Evolutionary conservation across 306 rosid species (phyloP).

Genomic region (Trifolium repens): DNA sequence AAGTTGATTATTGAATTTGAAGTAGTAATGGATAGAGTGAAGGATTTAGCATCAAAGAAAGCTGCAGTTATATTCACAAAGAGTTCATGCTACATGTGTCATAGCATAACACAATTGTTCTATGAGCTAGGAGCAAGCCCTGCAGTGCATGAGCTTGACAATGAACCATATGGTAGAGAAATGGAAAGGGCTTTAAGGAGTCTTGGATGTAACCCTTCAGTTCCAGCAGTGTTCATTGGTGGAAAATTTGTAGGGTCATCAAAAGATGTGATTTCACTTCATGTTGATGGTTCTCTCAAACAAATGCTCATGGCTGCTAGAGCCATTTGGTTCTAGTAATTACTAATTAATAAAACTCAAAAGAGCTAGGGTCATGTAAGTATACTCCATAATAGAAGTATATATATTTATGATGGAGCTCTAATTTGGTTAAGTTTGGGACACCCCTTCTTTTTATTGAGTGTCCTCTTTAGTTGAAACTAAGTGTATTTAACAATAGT

Average conservation of each 20-base stretch:
- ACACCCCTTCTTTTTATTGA: conserved; percentile 52
- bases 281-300: conserved; percentile 90
- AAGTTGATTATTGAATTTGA: not conserved
- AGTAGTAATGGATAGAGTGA: conserved; percentile 73
- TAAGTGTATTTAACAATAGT: conserved; percentile 33
- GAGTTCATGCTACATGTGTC: conserved; percentile 97
- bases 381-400: not conserved
- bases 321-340: conserved; percentile 88
- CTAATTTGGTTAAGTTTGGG: conserved; percentile 22
- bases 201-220: conserved; percentile 86
- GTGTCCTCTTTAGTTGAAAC: conserved; percentile 49
- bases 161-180: conserved; percentile 73
- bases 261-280: conserved; percentile 89
- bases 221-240: conserved; percentile 98
- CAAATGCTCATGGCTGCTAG: conserved; percentile 92
- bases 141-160: conserved; percentile 89
- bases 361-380: not conserved
- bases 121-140: conserved; percentile 97
- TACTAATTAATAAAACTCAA: not conserved
- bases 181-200: conserved; percentile 86
- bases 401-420: not conserved
- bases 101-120: conserved; percentile 84
- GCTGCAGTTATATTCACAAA: conserved; percentile 94
- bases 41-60: conserved; percentile 84
- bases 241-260: conserved; percentile 90